These are phyloP conservation scores for Euphorbia schlechtendalii DNA, from an alignment of 441 rosid genomes.

Conservation along the genomic window DNA sequence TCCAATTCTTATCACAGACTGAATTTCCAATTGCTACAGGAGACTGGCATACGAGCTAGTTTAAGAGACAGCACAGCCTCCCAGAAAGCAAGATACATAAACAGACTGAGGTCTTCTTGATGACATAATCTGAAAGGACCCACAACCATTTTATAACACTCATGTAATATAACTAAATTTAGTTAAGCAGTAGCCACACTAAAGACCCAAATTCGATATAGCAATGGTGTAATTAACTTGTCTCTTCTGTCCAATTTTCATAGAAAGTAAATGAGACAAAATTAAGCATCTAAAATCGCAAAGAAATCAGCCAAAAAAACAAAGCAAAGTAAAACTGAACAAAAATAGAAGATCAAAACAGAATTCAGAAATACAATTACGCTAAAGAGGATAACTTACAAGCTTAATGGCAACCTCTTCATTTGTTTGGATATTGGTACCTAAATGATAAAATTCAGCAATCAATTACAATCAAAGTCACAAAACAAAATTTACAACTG, in stretches of 20 bases:
- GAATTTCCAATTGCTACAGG: too few relatives aligned
- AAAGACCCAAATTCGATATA: background rate
- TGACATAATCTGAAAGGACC: background rate
- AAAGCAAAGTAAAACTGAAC: background rate
- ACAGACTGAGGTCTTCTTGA: background rate
- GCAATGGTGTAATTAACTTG: background rate
- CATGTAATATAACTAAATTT: background rate
- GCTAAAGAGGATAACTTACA: conserved; percentile 40
- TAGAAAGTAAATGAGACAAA: background rate
- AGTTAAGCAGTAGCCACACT: background rate
- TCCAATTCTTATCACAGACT: too few relatives aligned
- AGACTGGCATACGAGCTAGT: too few relatives aligned
- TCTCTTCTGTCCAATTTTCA: background rate
- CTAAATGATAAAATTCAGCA: conserved; percentile 31
- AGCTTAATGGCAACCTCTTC: conserved; percentile 95
- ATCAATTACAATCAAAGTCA: conserved; percentile 3
- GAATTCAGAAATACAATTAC: background rate
- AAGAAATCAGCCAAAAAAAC: background rate
- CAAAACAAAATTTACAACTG: background rate
- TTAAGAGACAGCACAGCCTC: background rate
- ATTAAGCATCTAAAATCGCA: background rate
- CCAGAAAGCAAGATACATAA: background rate
- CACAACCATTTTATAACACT: background rate
- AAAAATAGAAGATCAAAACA: background rate
- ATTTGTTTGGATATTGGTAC: conserved; percentile 77